phyloP scores from a whole-genome alignment of 73 alveolate species.

The Paramecium primaurelia region DNA sequence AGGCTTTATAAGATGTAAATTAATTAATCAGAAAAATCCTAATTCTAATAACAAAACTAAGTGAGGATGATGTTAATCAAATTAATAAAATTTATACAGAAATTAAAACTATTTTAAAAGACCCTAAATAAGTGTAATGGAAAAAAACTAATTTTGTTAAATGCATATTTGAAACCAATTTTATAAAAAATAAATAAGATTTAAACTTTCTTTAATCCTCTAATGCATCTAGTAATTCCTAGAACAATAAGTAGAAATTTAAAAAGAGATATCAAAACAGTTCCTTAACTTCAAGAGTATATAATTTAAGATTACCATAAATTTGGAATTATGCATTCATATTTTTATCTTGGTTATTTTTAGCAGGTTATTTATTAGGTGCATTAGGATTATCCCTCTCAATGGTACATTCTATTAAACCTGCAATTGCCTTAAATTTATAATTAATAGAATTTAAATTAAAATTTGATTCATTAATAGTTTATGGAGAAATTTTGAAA shows the following conservation, averaged over 20 bases:
- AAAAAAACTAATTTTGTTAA: not conserved
- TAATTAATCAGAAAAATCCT: not conserved
- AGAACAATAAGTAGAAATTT: not conserved
- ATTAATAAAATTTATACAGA: not conserved
- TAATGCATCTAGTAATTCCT: not conserved
- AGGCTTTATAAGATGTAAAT: not conserved
- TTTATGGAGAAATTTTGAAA: not conserved
- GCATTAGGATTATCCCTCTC: conserved; percentile 32
- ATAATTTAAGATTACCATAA: conserved; percentile 23
- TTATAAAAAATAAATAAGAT: not conserved
- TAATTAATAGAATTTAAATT: conserved; percentile 35
- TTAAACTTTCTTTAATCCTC: not conserved
- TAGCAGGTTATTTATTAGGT: not conserved
- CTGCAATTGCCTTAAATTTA: conserved; percentile 27
- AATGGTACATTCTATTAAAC: not conserved
- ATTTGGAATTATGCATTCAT: not conserved
- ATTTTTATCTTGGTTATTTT: not conserved
- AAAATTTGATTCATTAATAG: conserved; percentile 18
- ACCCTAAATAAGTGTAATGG: conserved; percentile 16
- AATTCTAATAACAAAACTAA: not conserved
- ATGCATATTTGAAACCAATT: not conserved
- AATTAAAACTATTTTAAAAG: not conserved
- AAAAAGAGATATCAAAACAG: not conserved
- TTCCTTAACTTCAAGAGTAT: not conserved
- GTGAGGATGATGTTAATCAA: conserved; percentile 12